phyloP scores from a whole-genome alignment of 1,139 yeast species.

The Debaryomyces psychrophilus region DNA sequence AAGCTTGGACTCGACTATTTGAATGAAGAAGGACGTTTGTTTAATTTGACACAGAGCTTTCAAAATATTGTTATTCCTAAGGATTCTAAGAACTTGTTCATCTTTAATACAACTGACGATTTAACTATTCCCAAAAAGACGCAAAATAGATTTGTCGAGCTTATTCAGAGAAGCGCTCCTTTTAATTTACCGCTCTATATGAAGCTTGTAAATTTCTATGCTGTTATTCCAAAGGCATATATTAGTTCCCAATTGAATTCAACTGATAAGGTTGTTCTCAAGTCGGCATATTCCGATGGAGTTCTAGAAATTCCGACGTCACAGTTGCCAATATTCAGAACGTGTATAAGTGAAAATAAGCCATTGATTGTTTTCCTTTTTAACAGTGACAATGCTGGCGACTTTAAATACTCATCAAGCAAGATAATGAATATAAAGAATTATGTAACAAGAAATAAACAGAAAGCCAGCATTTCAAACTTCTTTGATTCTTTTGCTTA shows the following conservation, averaged over 20 bases:
- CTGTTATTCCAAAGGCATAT: slow-evolving; percentile 33
- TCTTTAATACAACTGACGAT: slow-evolving; percentile 34
- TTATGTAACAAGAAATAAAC: slow-evolving; percentile 21
- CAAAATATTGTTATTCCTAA: slow-evolving; percentile 28
- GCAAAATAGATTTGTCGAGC: slow-evolving; percentile 9
- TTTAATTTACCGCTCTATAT: slow-evolving; percentile 37
- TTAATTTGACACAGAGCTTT: slow-evolving; percentile 15
- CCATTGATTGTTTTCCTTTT: slow-evolving; percentile 42
- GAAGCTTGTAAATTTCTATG: slow-evolving; percentile 33
- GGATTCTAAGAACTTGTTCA: slow-evolving; percentile 33
- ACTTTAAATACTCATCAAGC: slow-evolving; percentile 15
- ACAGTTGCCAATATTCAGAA: slow-evolving; percentile 27
- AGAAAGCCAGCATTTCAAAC: slow-evolving; percentile 24
- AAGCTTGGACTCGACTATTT: slow-evolving; percentile 26
- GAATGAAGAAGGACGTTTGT: slow-evolving; percentile 14
- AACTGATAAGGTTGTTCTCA: slow-evolving; percentile 9
- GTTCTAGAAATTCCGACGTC: slow-evolving; percentile 21
- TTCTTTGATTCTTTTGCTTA: slow-evolving; percentile 48
- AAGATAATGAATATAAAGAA: slow-evolving; percentile 28
- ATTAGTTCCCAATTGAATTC: slow-evolving; percentile 11
- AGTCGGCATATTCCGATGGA: slow-evolving; percentile 23
- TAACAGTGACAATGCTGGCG: slow-evolving; percentile 20
- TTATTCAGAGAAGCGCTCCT: slow-evolving; percentile 31
- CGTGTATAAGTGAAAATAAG: slow-evolving; percentile 22
- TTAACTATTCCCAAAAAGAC: slow-evolving; percentile 18